phyloP scores from a whole-genome alignment of 805 yeast genomes.

The Saturnispora serradocipensis region DNA sequence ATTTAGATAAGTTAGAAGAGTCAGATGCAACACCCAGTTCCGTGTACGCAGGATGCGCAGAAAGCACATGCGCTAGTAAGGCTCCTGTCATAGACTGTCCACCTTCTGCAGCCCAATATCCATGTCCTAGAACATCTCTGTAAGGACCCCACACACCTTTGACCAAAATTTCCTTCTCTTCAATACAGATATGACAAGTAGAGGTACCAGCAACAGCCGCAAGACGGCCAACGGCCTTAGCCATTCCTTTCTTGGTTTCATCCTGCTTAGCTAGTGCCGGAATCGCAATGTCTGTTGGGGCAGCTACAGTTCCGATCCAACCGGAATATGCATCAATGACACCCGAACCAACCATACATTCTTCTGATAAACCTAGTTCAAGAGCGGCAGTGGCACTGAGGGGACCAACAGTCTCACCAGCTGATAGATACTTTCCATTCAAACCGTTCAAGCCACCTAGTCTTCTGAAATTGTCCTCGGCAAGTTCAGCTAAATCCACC shows the following conservation, averaged over 20 bases:
- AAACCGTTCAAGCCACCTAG: conserved; percentile 77
- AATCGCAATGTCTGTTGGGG: conserved; percentile 55
- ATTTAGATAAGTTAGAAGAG: conserved; percentile 60
- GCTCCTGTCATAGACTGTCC: conserved; percentile 99
- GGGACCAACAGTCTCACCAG: conserved; percentile 84
- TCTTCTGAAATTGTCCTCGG: conserved; percentile 63
- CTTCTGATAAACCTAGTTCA: conserved; percentile 72
- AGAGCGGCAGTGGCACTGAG: conserved; percentile 59
- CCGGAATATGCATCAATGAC: conserved; percentile 98
- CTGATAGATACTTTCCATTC: conserved; percentile 67
- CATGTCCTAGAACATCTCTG: conserved; percentile 83
- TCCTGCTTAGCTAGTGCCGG: conserved; percentile 44
- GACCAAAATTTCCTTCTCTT: conserved; percentile 78
- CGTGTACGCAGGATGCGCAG: conserved; percentile 80
- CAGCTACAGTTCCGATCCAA: conserved; percentile 98
- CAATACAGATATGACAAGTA: conserved; percentile 88
- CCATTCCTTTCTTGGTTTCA: conserved; percentile 37
- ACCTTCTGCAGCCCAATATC: conserved; percentile 94
- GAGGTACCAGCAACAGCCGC: conserved; percentile 99
- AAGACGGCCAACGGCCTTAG: conserved; percentile 67
- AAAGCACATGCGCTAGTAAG: conserved; percentile 74
- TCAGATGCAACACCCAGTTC: conserved; percentile 63
- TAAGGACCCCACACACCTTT: conserved; percentile 99
- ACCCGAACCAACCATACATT: conserved; percentile 85
- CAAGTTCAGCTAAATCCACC: conserved; percentile 69